Percentiles rank a stretch among this genome's conserved stretches.
Evolutionary conservation across 148 eudicot species (phyloP).

Genomic region (Rheum nobile): DNA sequence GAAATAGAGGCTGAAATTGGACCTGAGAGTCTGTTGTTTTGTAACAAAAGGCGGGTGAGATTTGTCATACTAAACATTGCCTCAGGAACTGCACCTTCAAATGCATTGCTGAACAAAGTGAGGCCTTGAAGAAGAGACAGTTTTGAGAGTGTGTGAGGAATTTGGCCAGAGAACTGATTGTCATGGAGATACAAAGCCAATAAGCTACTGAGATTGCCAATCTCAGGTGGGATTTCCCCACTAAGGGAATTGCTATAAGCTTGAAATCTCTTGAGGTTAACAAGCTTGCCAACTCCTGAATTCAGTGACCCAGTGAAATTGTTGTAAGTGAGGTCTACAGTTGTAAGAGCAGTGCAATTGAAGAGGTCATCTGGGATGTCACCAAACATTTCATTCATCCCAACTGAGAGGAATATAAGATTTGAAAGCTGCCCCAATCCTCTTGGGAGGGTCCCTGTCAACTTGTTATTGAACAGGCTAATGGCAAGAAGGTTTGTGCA

Average conservation of each 20-base stretch:
- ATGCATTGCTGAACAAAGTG: slow-evolving; percentile 27
- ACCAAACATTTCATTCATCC: slow-evolving; percentile 43
- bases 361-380: slow-evolving; percentile 67
- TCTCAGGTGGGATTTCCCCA: slow-evolving; percentile 58
- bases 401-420: slow-evolving; percentile 45
- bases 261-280: slow-evolving; percentile 32
- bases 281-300: slow-evolving; percentile 40
- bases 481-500: slow-evolving; percentile 46
- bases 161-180: slow-evolving; percentile 49
- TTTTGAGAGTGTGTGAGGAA: slow-evolving; percentile 54
- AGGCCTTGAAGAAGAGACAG: slow-evolving; percentile 64
- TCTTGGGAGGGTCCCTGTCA: slow-evolving; percentile 51
- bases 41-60: slow-evolving; percentile 34
- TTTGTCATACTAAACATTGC: slow-evolving; percentile 40
- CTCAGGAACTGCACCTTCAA: slow-evolving; percentile 61
- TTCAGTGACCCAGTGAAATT: slow-evolving; percentile 42
- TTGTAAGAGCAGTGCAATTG: slow-evolving; percentile 43
- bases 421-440: slow-evolving; percentile 45
- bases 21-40: slow-evolving; percentile 43
- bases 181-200: slow-evolving; percentile 21
- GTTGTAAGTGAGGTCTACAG: slow-evolving; percentile 28
- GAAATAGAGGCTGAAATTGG: slow-evolving; percentile 40
- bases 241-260: slow-evolving; percentile 30
- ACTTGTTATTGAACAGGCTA: slow-evolving; percentile 24
- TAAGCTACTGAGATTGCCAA: slow-evolving; percentile 48